These are phyloP conservation scores for Fusarium nelsonii DNA, from an alignment of 2,329 filamentous ascomycete genomes.

Conservation along the genomic window DNA sequence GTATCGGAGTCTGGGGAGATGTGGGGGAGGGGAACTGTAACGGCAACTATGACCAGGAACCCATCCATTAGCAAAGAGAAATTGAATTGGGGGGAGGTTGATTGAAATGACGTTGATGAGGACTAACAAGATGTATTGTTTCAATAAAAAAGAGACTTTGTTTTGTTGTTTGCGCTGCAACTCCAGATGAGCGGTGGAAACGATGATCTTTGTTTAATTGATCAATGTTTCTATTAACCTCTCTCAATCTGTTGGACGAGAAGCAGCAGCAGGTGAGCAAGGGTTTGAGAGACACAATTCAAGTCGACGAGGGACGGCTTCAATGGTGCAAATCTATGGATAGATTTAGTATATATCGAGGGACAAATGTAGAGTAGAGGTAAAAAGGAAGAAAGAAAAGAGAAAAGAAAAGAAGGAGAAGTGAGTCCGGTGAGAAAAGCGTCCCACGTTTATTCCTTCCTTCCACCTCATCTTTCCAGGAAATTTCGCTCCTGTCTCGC, in stretches of 20 bases:
- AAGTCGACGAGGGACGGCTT: not conserved
- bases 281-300: constrained; percentile 13
- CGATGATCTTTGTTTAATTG: constrained; percentile 38
- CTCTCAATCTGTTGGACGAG: constrained; percentile 43
- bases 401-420: constrained; percentile 10
- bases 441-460: constrained; percentile 31
- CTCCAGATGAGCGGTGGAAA: constrained; percentile 44
- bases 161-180: constrained; percentile 41
- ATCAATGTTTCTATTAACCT: constrained; percentile 31
- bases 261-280: constrained; percentile 45
- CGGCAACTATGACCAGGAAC: constrained; percentile 20
- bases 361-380: constrained; percentile 24
- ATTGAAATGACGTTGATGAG: not conserved
- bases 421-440: constrained; percentile 21
- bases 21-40: constrained; percentile 35
- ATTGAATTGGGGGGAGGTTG: not conserved
- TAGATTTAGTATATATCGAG: constrained; percentile 22
- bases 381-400: constrained; percentile 6
- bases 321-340: not conserved
- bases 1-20: constrained; percentile 23
- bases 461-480: constrained; percentile 22
- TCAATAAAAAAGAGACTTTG: not conserved
- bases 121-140: constrained; percentile 29
- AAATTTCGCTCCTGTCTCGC: constrained; percentile 38
- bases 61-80: constrained; percentile 26